A percentile compares a stretch with the other conserved stretches of the same genome.
Evolutionary conservation across 2,329 filamentous ascomycete genomes (phyloP).

Genomic region (Ceratocystis huliohia): DNA sequence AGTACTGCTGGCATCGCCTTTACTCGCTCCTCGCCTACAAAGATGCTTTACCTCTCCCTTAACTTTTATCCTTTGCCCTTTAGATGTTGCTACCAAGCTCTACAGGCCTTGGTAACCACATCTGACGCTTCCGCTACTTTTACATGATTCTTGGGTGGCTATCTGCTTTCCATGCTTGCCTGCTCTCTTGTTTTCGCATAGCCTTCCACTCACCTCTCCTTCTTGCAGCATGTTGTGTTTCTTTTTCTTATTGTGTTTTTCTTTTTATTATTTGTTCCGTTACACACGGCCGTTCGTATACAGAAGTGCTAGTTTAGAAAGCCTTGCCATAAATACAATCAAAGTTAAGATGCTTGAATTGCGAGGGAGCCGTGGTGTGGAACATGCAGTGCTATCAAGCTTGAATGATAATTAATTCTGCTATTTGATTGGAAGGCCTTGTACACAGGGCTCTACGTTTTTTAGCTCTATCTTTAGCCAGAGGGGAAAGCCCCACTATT

Average conservation of each 20-base stretch:
- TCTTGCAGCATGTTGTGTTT: background rate
- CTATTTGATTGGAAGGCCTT: background rate
- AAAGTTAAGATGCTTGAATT: background rate
- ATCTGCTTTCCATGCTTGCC: background rate
- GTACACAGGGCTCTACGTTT: too few species aligned
- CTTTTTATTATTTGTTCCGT: background rate
- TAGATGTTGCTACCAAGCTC: background rate
- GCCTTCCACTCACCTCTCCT: background rate
- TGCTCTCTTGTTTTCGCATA: background rate
- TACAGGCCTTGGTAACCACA: background rate
- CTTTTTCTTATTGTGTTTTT: background rate
- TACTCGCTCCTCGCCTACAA: background rate
- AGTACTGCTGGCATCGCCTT: background rate
- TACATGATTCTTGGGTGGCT: background rate
- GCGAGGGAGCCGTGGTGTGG: background rate
- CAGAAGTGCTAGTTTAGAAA: constrained; percentile 3
- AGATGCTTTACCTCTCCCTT: background rate
- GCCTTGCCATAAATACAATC: background rate
- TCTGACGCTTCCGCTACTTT: background rate
- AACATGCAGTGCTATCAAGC: background rate
- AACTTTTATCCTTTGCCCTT: background rate
- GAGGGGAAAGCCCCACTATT: background rate
- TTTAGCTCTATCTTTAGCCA: too few species aligned
- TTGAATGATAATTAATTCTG: background rate
- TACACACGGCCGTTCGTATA: background rate